Conservation (phyloP, 768 basidiomycete species). For the Kwoniella dejecticola region DNA sequence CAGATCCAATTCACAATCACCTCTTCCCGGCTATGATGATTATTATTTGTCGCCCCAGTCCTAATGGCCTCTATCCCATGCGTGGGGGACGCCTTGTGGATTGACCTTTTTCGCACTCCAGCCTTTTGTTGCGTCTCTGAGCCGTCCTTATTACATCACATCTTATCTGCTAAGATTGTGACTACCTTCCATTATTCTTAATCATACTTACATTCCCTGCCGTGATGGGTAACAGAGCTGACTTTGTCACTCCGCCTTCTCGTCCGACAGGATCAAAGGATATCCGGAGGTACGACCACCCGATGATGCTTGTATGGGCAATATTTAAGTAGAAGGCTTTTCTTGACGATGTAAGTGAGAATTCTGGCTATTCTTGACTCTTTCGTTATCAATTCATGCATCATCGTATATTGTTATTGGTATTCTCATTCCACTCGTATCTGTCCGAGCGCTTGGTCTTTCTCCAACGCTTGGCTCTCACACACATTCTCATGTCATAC, state of each 20-base stretch:
- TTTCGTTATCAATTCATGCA: neutral
- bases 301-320: too few species aligned
- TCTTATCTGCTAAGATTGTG: neutral
- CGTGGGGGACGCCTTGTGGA: constrained; percentile 48
- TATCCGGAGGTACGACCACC: neutral
- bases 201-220: too few species aligned
- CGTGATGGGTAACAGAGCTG: neutral
- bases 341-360: too few species aligned
- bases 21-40: constrained; percentile 32
- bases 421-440: neutral
- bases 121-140: constrained; percentile 45
- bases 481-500: neutral
- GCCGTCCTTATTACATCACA: constrained; percentile 12
- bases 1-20: neutral
- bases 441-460: neutral
- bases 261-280: constrained; percentile 11
- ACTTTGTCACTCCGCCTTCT: neutral
- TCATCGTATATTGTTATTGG: too few species aligned
- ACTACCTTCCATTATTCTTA: neutral
- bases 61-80: constrained; percentile 48
- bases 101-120: constrained; percentile 36
- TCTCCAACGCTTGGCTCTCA: neutral
- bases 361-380: neutral
- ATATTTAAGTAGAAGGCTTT: too few species aligned
- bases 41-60: constrained; percentile 51